phyloP scores from a whole-genome alignment of 2,329 filamentous ascomycete genomes.

The Lecanicillium sp. region DNA sequence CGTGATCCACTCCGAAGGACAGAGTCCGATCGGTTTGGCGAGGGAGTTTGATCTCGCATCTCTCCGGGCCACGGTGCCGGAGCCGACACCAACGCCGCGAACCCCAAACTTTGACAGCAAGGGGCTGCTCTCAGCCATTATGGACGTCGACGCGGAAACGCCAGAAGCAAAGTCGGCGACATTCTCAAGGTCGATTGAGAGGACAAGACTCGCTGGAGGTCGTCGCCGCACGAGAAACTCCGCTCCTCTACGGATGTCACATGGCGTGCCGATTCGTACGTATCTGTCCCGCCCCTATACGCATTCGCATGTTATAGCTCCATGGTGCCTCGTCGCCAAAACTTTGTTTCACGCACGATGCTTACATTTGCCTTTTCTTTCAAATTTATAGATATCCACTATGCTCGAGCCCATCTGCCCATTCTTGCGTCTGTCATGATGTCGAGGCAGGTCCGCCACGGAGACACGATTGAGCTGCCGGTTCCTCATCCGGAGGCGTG shows the following conservation, averaged over 20 bases:
- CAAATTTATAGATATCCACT: conserved; percentile 20
- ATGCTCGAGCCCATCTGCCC: conserved; percentile 35
- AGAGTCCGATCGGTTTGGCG: conserved; percentile 39
- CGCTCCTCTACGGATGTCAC: background rate
- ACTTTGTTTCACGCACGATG: background rate
- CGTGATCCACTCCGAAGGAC: conserved; percentile 23
- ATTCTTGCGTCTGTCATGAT: conserved; percentile 47
- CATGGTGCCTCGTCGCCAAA: too few species aligned
- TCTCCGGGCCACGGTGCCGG: conserved; percentile 37
- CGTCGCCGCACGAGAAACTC: too few species aligned
- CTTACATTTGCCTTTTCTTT: too few species aligned
- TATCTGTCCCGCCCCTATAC: too few species aligned
- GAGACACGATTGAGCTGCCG: conserved; percentile 50
- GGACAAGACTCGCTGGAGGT: background rate
- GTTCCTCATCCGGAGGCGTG: conserved; percentile 50
- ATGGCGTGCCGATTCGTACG: conserved; percentile 15
- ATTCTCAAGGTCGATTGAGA: background rate
- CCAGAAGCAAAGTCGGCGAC: too few species aligned
- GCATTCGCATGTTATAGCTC: too few species aligned
- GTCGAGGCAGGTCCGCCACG: conserved; percentile 41
- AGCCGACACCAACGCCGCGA: conserved; percentile 17
- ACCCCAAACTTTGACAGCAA: conserved; percentile 12
- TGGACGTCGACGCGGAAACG: background rate
- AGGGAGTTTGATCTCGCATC: conserved; percentile 42
- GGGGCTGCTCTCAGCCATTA: conserved; percentile 10